Base-by-base conservation (phyloP, 225 moss, liverwort and hornwort genomes). In the Physcomitrium patens region DNA sequence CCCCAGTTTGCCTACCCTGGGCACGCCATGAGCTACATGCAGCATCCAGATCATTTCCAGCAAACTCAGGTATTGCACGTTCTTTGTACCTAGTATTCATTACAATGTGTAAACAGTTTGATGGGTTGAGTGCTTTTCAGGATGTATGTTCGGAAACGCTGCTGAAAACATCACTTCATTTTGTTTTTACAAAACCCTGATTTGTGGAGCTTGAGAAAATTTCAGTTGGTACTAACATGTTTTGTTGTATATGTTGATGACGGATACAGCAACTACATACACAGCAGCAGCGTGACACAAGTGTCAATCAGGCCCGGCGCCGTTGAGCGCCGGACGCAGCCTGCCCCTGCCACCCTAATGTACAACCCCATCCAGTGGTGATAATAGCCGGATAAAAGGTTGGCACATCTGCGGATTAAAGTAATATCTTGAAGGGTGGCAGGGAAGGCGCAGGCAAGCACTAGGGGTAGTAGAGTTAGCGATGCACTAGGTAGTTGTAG, bases 271-370 rank as follows among this genome's bases (percentile, higher is more conserved):
- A 93, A 82, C 80, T 86, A 86, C 97, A 90, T 90, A 73, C 87
- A 68, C 94, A 91, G 83, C 84, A 84, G 80, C 93, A 93, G 82
- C 89, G 94, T 87, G 97, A 99, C 86, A 74, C 86, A 81, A 85
- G 80, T 90, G 85, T 93, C 89, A 91, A 89, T 90, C 91, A 90
- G 83, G 78, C 89, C 89, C 93, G 94, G 87, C 93, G 90, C 86
- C 94, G 89, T 71, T 99, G 86, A 97, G 89, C 86, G 83, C 90
- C 85, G 86, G 89, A 90, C 93, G 75, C 89, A 89, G 89, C 94
- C 93, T 93, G 89, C 93, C 86, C 90, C 94, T 93, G 93, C 82
- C 87, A 86, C 82, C 82, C 81, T 69, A 81, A 59, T 86, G 90
- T 83, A 79, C 83, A 82, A 45, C 63, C 77, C n/a, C 20, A 49